Evolutionary conservation across 768 basidiomycete species (phyloP).

Genomic region (Russula abietina): DNA sequence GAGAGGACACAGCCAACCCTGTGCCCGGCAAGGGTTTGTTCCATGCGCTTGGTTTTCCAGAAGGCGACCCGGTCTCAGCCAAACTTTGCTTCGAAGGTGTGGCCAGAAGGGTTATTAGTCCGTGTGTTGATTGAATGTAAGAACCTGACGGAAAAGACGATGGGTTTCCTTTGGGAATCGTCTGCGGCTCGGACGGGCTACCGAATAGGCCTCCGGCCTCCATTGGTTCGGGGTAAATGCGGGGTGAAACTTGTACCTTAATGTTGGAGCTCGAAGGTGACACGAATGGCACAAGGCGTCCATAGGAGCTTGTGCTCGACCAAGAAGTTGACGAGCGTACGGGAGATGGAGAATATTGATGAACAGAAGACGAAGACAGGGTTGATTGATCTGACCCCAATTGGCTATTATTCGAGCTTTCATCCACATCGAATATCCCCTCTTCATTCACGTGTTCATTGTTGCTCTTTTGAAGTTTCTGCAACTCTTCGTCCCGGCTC

Average conservation of each 20-base stretch:
- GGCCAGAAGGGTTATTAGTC: slow-evolving; percentile 27
- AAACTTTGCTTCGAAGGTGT: not conserved
- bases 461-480: slow-evolving; percentile 21
- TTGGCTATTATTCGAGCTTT: slow-evolving; percentile 6
- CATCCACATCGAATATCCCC: slow-evolving; percentile 51
- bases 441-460: slow-evolving; percentile 35
- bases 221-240: slow-evolving; percentile 45
- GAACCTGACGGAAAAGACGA: slow-evolving; percentile 16
- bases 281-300: slow-evolving; percentile 21
- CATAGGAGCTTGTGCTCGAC: slow-evolving; percentile 19
- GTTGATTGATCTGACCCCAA: slow-evolving; percentile 14
- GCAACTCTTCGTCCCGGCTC: slow-evolving; percentile 65
- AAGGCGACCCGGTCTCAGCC: slow-evolving; percentile 27
- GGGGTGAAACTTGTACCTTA: slow-evolving; percentile 52
- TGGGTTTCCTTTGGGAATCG: slow-evolving; percentile 22
- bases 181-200: slow-evolving; percentile 28
- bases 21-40: slow-evolving; percentile 28
- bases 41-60: slow-evolving; percentile 32
- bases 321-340: slow-evolving; percentile 26
- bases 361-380: slow-evolving; percentile 12
- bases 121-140: slow-evolving; percentile 7
- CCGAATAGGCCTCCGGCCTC: slow-evolving; percentile 39
- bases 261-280: slow-evolving; percentile 37
- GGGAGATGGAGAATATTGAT: slow-evolving; percentile 18
- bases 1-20: slow-evolving; percentile 18